Evolutionary conservation across 2,329 filamentous ascomycete species (phyloP).

Genomic region (Ophiocordyceps unilateralis): DNA sequence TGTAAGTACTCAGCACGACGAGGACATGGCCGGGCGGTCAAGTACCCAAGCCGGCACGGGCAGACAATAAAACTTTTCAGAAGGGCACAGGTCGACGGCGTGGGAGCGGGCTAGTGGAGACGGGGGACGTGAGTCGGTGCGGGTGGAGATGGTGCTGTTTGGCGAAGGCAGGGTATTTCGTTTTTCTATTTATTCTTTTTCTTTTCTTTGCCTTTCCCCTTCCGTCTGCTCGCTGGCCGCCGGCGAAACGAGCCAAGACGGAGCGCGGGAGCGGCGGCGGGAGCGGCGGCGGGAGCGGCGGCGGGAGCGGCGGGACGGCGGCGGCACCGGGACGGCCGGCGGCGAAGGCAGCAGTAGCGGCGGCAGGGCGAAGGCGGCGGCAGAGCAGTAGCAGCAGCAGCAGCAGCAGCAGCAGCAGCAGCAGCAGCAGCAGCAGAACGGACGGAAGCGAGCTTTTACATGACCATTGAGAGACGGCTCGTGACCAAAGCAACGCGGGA

Average conservation of each 20-base stretch:
- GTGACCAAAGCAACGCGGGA: neutral
- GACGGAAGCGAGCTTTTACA: neutral
- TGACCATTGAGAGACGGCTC: no score
- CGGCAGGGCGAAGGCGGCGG: neutral
- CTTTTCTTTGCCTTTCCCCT: no score
- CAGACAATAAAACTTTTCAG: conserved; percentile 10
- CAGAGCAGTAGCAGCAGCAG: neutral
- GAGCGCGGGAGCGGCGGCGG: neutral
- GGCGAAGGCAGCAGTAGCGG: neutral
- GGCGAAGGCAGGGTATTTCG: neutral
- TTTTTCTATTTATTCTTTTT: neutral
- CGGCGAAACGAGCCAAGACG: no score
- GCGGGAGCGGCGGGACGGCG: neutral
- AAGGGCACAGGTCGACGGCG: conserved; percentile 1
- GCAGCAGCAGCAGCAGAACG: neutral
- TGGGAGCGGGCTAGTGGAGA: neutral
- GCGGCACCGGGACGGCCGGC: neutral
- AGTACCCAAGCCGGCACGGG: neutral
- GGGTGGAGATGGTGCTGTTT: conserved; percentile 2
- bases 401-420: neutral
- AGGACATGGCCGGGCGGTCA: neutral
- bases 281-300: neutral
- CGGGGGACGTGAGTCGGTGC: conserved; percentile 3
- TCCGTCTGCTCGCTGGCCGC: no score
- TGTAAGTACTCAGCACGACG: neutral